Percentiles rank a stretch among this genome's conserved stretches.
Evolutionary conservation across 495 filamentous ascomycete genomes (phyloP).

Genomic region (Aspergillus incahuasiensis): DNA sequence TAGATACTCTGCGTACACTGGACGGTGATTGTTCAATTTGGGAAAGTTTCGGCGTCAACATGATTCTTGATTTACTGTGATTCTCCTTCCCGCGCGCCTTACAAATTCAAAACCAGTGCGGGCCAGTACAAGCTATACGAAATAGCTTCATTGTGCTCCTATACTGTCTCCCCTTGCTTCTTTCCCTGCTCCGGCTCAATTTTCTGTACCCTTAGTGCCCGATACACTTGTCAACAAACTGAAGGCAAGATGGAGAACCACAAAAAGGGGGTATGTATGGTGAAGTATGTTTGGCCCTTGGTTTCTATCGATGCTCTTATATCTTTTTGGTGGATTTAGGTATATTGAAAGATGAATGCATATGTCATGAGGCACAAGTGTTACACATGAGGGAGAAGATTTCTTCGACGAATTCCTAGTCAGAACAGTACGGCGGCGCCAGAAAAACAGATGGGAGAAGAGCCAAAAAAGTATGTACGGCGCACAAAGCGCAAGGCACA

Average conservation of each 20-base stretch:
- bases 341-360: constrained; percentile 4
- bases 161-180: constrained; percentile 1
- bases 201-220: constrained; percentile 4
- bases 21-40: constrained; percentile 38
- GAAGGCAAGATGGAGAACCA: constrained; percentile 3
- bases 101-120: constrained; percentile 2
- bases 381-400: not conserved
- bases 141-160: constrained; percentile 3
- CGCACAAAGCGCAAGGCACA: no score
- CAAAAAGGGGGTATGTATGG: constrained; percentile 10
- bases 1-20: constrained; percentile 44
- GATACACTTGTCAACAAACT: constrained; percentile 4
- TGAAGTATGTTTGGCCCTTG: not conserved
- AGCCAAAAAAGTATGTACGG: no score
- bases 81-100: constrained; percentile 16
- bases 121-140: constrained; percentile 19
- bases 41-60: constrained; percentile 38
- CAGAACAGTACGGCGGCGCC: no score
- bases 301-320: constrained; percentile 1
- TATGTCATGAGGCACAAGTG: constrained; percentile 1
- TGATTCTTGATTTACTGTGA: constrained; percentile 22
- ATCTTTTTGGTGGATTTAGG: not conserved
- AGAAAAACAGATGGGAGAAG: no score
- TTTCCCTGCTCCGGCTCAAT: not conserved
- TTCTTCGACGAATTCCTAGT: no score